These are phyloP conservation scores for Ophiosphaerella korrae DNA, from an alignment of 2,329 filamentous ascomycete species.

Conservation along the genomic window DNA sequence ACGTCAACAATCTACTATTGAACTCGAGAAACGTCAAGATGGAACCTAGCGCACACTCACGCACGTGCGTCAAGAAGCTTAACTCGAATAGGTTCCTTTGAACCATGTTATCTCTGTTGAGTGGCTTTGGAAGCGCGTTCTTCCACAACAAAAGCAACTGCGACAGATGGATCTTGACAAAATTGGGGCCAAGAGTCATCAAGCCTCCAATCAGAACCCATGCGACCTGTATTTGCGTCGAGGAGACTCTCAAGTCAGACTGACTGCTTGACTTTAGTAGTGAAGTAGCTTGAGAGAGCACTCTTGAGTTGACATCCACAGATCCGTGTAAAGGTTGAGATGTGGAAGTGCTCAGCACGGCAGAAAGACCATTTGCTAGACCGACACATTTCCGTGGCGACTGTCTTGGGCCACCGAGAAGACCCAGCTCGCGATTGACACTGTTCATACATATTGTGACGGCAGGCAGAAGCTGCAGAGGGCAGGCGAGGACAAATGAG, in stretches of 20 bases:
- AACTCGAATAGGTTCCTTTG: slow-evolving; percentile 85
- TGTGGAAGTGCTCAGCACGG: slow-evolving; percentile 87
- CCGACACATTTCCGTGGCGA: slow-evolving; percentile 84
- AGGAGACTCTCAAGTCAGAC: slow-evolving; percentile 86
- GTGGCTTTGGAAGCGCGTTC: slow-evolving; percentile 90
- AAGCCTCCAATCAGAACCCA: slow-evolving; percentile 97
- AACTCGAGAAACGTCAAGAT: slow-evolving; percentile 92
- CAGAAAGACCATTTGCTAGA: slow-evolving; percentile 88
- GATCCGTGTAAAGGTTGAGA: slow-evolving; percentile 90
- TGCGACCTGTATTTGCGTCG: slow-evolving; percentile 94
- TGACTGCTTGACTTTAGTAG: slow-evolving; percentile 90
- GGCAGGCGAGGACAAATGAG: slow-evolving; percentile 85
- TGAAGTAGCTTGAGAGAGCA: slow-evolving; percentile 88
- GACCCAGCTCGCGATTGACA: slow-evolving; percentile 80
- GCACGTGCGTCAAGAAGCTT: slow-evolving; percentile 90
- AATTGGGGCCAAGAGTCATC: slow-evolving; percentile 96
- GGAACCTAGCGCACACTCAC: slow-evolving; percentile 90
- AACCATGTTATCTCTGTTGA: slow-evolving; percentile 89
- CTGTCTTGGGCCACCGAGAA: slow-evolving; percentile 75
- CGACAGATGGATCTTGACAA: slow-evolving; percentile 97
- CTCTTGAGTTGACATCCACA: slow-evolving; percentile 90
- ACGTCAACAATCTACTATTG: slow-evolving; percentile 87
- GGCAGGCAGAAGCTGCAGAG: slow-evolving; percentile 87
- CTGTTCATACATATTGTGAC: slow-evolving; percentile 98
- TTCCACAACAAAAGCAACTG: slow-evolving; percentile 95